phyloP scores from a whole-genome alignment of 768 basidiomycete genomes.

The Russula griseocarnosa region DNA sequence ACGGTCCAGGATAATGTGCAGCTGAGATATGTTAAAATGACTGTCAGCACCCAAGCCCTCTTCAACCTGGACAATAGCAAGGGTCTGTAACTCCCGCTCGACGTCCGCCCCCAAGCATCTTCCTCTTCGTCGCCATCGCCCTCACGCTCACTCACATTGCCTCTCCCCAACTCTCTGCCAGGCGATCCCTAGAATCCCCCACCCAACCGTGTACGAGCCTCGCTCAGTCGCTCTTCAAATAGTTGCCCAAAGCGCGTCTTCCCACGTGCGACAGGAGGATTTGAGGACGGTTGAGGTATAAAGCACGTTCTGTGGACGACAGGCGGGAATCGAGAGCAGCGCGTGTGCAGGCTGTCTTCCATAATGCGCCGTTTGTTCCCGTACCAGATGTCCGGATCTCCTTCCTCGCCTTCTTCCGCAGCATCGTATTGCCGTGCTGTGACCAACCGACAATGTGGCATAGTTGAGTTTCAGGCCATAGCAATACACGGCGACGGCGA shows the following conservation, averaged over 20 bases:
- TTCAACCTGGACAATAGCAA: slow-evolving; percentile 55
- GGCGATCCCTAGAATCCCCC: slow-evolving; percentile 82
- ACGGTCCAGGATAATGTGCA: slow-evolving; percentile 67
- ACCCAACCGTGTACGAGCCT: slow-evolving; percentile 57
- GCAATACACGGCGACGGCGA: neutral
- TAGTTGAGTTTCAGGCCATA: neutral
- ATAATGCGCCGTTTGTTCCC: too few relatives aligned
- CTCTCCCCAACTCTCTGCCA: slow-evolving; percentile 38
- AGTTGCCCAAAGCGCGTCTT: too few relatives aligned
- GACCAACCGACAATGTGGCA: neutral
- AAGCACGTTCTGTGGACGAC: too few relatives aligned
- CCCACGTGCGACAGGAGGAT: too few relatives aligned
- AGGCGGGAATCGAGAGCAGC: too few relatives aligned
- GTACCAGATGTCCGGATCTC: too few relatives aligned
- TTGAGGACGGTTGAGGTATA: too few relatives aligned
- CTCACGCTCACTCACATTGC: slow-evolving; percentile 31
- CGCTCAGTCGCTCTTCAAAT: slow-evolving; percentile 74
- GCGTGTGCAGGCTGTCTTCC: too few relatives aligned
- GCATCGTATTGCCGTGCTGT: too few relatives aligned
- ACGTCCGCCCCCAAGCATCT: slow-evolving; percentile 67
- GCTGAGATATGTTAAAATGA: slow-evolving; percentile 77
- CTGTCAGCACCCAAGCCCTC: slow-evolving; percentile 68
- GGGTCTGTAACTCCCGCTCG: slow-evolving; percentile 48
- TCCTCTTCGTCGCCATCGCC: slow-evolving; percentile 39
- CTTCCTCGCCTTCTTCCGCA: too few relatives aligned